Percentiles rank a stretch among this genome's conserved stretches.
These are phyloP conservation scores for Manihot esculenta DNA, from an alignment of 441 rosid species.

Conservation along the genomic window DNA sequence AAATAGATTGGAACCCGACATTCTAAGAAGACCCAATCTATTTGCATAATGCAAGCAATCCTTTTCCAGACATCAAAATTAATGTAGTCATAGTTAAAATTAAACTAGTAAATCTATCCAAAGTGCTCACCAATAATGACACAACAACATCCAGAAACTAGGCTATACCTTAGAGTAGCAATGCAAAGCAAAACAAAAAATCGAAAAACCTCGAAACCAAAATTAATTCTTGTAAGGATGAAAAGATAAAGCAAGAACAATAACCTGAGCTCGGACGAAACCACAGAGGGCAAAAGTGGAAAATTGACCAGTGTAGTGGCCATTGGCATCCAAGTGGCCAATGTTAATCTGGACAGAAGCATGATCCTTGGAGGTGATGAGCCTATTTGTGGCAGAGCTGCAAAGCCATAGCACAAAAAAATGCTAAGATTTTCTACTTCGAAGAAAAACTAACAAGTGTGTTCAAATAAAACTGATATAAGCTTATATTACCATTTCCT, in stretches of 20 bases:
- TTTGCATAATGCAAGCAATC: not conserved
- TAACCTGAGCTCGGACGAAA: conserved; percentile 77
- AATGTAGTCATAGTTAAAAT: not conserved
- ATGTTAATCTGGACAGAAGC: conserved; percentile 87
- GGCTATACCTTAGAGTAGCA: too few species aligned
- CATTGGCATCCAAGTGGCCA: conserved; percentile 82
- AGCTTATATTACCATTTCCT: conserved; percentile 63
- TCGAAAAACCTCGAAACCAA: not conserved
- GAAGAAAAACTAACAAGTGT: not conserved
- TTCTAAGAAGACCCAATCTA: too few species aligned
- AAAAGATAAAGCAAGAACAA: not conserved
- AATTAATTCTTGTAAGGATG: not conserved
- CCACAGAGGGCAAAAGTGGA: conserved; percentile 87
- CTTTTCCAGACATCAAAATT: too few species aligned
- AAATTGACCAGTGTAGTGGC: conserved; percentile 66
- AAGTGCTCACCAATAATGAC: not conserved
- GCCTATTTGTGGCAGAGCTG: conserved; percentile 92
- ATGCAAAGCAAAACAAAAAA: not conserved
- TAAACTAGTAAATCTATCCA: not conserved
- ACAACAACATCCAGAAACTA: not conserved
- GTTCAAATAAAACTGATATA: not conserved
- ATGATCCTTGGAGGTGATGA: conserved; percentile 91
- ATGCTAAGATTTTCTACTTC: not conserved
- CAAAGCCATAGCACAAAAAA: not conserved
- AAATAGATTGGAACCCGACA: not conserved